Evolutionary conservation across 1,284 basidiomycete species (phyloP).

Genomic region (Boletellus deceptivus): DNA sequence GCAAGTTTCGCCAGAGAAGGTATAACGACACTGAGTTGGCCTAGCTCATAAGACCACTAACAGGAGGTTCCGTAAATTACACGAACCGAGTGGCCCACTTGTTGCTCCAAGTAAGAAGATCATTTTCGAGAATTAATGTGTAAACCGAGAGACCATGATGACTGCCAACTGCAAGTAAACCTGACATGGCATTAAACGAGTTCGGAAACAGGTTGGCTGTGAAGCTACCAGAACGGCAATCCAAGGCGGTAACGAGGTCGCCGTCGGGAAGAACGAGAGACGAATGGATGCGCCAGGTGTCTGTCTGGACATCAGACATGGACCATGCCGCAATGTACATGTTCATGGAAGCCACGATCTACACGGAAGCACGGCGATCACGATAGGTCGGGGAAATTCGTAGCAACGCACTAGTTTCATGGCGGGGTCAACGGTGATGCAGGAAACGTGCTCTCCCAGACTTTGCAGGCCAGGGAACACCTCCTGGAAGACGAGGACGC

Average conservation of each 20-base stretch:
- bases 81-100: constrained; percentile 69
- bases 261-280: constrained; percentile 59
- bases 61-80: background rate
- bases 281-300: constrained; percentile 77
- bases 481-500: constrained; percentile 72
- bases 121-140: constrained; percentile 72
- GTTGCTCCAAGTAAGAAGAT: constrained; percentile 73
- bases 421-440: constrained; percentile 65
- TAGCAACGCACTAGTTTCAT: constrained; percentile 68
- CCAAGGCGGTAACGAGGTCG: constrained; percentile 57
- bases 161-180: constrained; percentile 68
- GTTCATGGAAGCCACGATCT: constrained; percentile 73
- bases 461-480: constrained; percentile 62
- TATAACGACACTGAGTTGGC: constrained; percentile 41
- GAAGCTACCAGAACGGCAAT: constrained; percentile 64
- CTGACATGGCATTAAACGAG: constrained; percentile 38
- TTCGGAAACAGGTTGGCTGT: background rate
- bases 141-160: constrained; percentile 61
- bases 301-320: constrained; percentile 57
- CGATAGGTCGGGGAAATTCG: constrained; percentile 8
- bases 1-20: constrained; percentile 60
- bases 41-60: constrained; percentile 11
- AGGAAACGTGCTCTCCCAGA: constrained; percentile 48
- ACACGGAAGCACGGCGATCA: constrained; percentile 12
- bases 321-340: constrained; percentile 71